Percentiles rank a stretch among this genome's conserved stretches.
Conservation (phyloP, 768 basidiomycete genomes). For the Coprinopsis marcescibilis region DNA sequence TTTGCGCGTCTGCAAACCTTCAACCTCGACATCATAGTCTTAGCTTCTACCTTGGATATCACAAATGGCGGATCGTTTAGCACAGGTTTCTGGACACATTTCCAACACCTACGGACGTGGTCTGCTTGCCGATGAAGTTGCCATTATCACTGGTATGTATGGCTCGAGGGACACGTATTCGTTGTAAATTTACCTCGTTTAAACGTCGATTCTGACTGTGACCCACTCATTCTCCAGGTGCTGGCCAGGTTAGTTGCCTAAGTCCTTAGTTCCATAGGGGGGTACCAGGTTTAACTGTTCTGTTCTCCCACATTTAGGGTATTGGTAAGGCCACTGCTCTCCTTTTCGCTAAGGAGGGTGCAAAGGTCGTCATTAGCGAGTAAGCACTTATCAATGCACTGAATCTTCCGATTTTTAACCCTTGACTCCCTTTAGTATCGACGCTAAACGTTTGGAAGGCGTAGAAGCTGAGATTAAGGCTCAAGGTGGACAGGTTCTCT, state of each 20-base stretch:
- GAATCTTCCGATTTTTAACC: background rate
- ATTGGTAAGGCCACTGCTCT: constrained; percentile 74
- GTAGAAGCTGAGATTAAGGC: constrained; percentile 72
- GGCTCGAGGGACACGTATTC: background rate
- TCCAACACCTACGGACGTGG: constrained; percentile 49
- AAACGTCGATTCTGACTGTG: background rate
- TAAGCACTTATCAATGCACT: constrained; percentile 25
- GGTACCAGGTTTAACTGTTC: constrained; percentile 8
- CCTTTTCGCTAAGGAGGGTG: constrained; percentile 79
- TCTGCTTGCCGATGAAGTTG: constrained; percentile 70
- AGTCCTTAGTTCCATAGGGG: background rate
- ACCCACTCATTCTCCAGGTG: constrained; percentile 38
- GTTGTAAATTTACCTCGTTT: background rate
- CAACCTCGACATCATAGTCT: background rate
- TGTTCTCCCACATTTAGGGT: constrained; percentile 42
- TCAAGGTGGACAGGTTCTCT: constrained; percentile 67
- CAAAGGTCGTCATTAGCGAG: constrained; percentile 84
- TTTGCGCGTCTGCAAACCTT: background rate
- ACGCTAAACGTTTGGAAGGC: constrained; percentile 56
- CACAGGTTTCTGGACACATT: constrained; percentile 69
- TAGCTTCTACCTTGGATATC: background rate
- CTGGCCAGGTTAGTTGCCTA: constrained; percentile 54
- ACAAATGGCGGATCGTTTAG: constrained; percentile 50
- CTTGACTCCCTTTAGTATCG: constrained; percentile 47
- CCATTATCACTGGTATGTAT: constrained; percentile 74